Base-by-base conservation (phyloP, 306 rosid species). In the Psophocarpus tetragonolobus region DNA sequence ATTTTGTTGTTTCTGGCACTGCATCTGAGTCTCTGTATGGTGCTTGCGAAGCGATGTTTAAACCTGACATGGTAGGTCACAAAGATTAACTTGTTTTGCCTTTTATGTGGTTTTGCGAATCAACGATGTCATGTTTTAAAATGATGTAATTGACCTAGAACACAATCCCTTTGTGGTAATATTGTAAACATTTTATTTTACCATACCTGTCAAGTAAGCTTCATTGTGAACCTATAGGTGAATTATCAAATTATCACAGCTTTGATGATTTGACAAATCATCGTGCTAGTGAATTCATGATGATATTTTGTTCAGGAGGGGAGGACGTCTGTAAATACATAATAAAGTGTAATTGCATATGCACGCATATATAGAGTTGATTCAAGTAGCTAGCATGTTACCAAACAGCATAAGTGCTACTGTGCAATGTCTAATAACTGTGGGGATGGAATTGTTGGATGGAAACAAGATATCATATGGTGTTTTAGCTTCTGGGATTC, bases 11-110 rank as follows among this genome's bases (percentile, higher is more conserved):
- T 78, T 93, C 97, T 64, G 99, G 99, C 35, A 81, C 91, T 82
- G 99, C 99, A 35, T 92, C 99, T 2, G 99, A 96, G 86, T 96
- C 99, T 53, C 91, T 92, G 8, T 91, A 96, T 88, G 99, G 99
- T 88, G 99, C 98, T 87, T 96, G 98, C 71, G 98, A 96, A 80
- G 82, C 99, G 0, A 92, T 96, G 99, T 96, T 90, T 83, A 96
- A 87, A 86, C 94, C 97, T 71, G 94, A 96, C 87, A 87, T 96
- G 99, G 99, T 96, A 70, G 6, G 92, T 91, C 42, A 36, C 65
- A 0, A 45, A 71, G 23, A 61, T 70, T 26, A 56, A 45, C 74
- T 71, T 30, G 12, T 48, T 45, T 57, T 86, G 14, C 54, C 76
- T 77, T 65, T 51, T 65, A 27, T 8, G n/a, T 29, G 42, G 38